phyloP scores from a whole-genome alignment of 768 basidiomycete genomes.

The Naganishia kalamii region DNA sequence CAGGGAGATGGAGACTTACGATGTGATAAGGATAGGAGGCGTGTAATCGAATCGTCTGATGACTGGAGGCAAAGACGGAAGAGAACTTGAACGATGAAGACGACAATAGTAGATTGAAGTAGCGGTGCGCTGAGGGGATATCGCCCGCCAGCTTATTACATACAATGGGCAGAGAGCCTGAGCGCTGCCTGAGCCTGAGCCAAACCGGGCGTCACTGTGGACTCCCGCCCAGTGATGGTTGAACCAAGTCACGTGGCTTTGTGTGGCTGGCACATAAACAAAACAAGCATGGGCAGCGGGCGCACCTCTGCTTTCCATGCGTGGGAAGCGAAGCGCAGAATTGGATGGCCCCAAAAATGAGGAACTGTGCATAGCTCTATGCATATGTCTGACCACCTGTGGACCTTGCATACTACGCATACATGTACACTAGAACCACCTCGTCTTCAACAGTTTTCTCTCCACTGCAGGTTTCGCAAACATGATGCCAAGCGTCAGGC shows the following conservation, averaged over 20 bases:
- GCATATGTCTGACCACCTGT: too few species aligned
- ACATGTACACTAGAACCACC: constrained; percentile 36
- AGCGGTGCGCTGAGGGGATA: background rate
- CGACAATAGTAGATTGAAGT: background rate
- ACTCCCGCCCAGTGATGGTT: too few species aligned
- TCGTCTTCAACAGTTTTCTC: constrained; percentile 35
- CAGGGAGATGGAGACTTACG: background rate
- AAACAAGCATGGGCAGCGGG: too few species aligned
- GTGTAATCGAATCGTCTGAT: background rate
- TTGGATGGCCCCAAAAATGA: too few species aligned
- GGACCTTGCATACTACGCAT: too few species aligned
- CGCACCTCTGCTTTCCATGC: too few species aligned
- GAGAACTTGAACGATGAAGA: too few species aligned
- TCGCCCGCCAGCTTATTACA: background rate
- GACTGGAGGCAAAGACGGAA: background rate
- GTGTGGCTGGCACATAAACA: too few species aligned
- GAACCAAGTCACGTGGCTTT: too few species aligned
- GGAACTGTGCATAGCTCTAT: too few species aligned
- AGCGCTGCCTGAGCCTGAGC: background rate
- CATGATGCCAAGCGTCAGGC: constrained; percentile 66
- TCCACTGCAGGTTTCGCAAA: constrained; percentile 73
- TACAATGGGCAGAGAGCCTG: too few species aligned
- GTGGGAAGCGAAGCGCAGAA: too few species aligned
- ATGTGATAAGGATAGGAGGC: background rate
- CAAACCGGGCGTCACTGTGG: background rate